Evolutionary conservation across 345 rosid species (phyloP).

Genomic region (Dipteronia sinensis): DNA sequence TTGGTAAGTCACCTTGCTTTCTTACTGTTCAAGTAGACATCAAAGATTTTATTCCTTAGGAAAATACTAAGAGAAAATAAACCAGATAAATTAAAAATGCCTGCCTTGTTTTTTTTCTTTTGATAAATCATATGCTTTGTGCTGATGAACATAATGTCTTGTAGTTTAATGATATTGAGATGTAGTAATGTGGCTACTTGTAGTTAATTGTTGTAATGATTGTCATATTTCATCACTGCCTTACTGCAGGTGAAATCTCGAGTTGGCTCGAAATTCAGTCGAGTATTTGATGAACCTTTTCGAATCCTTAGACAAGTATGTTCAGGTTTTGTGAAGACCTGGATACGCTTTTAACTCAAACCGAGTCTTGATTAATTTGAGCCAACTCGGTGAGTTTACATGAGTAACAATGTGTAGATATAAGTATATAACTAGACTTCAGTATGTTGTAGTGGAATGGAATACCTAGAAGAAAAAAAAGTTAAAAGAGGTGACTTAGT

Average conservation of each 20-base stretch:
- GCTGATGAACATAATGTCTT: neutral
- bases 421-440: constrained; percentile 4
- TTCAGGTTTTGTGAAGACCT: constrained; percentile 63
- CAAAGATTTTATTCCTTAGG: neutral
- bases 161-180: neutral
- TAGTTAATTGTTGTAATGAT: constrained; percentile 31
- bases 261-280: constrained; percentile 66
- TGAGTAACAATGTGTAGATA: neutral
- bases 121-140: neutral
- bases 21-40: constrained; percentile 12
- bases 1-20: constrained; percentile 61
- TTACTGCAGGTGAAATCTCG: constrained; percentile 59
- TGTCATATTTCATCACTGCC: constrained; percentile 31
- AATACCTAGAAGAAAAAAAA: neutral
- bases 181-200: constrained; percentile 1
- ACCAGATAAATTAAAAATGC: neutral
- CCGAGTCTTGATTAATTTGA: constrained; percentile 51
- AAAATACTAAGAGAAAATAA: neutral
- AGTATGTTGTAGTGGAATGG: constrained; percentile 1
- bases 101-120: neutral
- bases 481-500: neutral
- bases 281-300: constrained; percentile 48
- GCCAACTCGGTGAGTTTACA: constrained; percentile 56
- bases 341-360: constrained; percentile 48
- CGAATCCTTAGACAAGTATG: constrained; percentile 44